These are phyloP conservation scores for Aspergillus cavernicola DNA, from an alignment of 495 filamentous ascomycete species.

Conservation along the genomic window DNA sequence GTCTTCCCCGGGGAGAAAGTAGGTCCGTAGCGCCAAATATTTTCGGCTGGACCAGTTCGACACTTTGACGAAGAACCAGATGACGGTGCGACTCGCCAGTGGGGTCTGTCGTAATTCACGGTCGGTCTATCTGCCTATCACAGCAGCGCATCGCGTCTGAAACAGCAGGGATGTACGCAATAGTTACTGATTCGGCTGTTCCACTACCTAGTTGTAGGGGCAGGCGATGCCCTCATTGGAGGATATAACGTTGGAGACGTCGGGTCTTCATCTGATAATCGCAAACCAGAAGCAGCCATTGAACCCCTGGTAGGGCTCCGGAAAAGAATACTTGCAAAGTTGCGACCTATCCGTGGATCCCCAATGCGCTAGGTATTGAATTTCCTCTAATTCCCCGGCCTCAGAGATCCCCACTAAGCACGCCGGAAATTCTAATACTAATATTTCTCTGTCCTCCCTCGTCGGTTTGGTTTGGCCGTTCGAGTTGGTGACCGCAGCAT, in stretches of 20 bases:
- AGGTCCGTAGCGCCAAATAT: not conserved
- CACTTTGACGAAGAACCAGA: not conserved
- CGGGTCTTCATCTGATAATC: not conserved
- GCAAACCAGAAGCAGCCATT: not conserved
- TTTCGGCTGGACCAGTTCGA: not conserved
- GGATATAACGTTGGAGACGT: not conserved
- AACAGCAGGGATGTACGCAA: conserved; percentile 20
- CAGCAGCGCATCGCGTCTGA: not conserved
- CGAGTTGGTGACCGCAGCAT: not conserved
- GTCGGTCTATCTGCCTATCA: conserved; percentile 28
- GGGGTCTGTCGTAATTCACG: conserved; percentile 24
- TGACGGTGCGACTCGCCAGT: conserved; percentile 10
- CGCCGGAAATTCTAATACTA: not conserved
- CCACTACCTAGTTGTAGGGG: conserved; percentile 10
- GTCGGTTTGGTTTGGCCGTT: not conserved
- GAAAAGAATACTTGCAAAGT: no score
- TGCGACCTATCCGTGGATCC: not conserved
- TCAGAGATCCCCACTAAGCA: no score
- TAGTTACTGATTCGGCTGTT: conserved; percentile 19
- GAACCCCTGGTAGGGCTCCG: no score
- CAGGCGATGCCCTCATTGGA: conserved; percentile 4
- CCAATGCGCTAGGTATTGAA: not conserved
- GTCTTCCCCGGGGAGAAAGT: no score
- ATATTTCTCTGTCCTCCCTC: not conserved
- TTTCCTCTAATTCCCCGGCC: conserved; percentile 2